These are phyloP conservation scores for Paramecium biaurelia DNA, from an alignment of 73 alveolate species.

Conservation along the genomic window DNA sequence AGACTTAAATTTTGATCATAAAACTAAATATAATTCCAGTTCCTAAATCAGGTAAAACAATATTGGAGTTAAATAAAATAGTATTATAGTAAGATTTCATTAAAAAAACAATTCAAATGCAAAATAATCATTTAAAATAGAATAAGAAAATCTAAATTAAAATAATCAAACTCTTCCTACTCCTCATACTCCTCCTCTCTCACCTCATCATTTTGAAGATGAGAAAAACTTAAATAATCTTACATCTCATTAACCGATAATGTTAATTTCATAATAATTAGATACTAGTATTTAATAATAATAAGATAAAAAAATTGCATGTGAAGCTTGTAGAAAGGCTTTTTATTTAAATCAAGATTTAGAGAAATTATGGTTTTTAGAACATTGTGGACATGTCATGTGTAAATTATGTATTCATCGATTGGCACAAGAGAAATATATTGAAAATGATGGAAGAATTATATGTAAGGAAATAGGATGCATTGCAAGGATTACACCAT, in stretches of 20 bases:
- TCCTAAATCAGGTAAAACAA: neutral
- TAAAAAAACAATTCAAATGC: neutral
- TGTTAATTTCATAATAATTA: neutral
- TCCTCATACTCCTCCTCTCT: neutral
- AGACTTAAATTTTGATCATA: slow-evolving; percentile 10
- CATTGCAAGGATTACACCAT: neutral
- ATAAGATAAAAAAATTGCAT: neutral
- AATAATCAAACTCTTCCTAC: neutral
- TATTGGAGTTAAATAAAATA: neutral
- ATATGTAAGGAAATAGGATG: slow-evolving; percentile 8
- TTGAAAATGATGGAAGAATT: neutral
- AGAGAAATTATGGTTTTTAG: neutral
- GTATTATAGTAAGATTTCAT: neutral
- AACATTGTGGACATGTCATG: neutral
- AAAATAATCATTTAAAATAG: neutral
- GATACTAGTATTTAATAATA: neutral
- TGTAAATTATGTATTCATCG: neutral
- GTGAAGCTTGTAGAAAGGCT: slow-evolving; percentile 16
- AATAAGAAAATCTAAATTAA: neutral
- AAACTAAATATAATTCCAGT: neutral
- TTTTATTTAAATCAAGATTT: neutral
- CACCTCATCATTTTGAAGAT: neutral
- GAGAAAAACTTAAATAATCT: neutral
- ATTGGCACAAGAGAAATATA: neutral
- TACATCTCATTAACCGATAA: neutral